These are phyloP conservation scores for Leucoagaricus sp. DNA, from an alignment of 1,284 basidiomycete species.

Conservation along the genomic window DNA sequence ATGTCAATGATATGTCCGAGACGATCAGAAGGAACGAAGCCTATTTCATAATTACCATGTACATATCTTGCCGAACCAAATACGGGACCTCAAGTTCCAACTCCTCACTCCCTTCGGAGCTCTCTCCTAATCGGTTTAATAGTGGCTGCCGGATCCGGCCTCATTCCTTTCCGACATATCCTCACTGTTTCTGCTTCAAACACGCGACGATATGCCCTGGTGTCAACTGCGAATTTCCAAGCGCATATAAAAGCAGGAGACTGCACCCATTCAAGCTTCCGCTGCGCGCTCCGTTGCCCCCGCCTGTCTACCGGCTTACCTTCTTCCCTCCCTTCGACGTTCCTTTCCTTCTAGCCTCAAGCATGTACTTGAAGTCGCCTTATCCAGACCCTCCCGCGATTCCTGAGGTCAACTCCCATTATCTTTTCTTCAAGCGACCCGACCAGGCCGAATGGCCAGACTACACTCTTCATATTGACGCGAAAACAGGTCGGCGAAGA, in stretches of 20 bases:
- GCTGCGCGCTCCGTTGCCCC: too few relatives aligned
- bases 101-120: background rate
- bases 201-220: background rate
- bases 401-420: constrained; percentile 55
- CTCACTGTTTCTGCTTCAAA: background rate
- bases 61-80: background rate
- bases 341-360: background rate
- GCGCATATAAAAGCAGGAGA: background rate
- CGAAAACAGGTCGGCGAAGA: constrained; percentile 46
- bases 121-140: background rate
- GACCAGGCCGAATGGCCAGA: constrained; percentile 55
- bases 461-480: constrained; percentile 59
- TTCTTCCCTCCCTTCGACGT: background rate
- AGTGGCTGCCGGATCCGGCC: background rate
- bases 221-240: background rate
- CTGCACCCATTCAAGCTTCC: background rate
- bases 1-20: too few relatives aligned
- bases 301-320: too few relatives aligned
- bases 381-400: constrained; percentile 40
- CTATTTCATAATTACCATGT: too few relatives aligned
- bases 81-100: background rate
- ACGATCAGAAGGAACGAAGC: too few relatives aligned
- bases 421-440: constrained; percentile 55
- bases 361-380: constrained; percentile 43
- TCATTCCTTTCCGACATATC: background rate